Base-by-base conservation (phyloP, 371 early-diverging fungal species). In the Choanephora cucurbitarum region DNA sequence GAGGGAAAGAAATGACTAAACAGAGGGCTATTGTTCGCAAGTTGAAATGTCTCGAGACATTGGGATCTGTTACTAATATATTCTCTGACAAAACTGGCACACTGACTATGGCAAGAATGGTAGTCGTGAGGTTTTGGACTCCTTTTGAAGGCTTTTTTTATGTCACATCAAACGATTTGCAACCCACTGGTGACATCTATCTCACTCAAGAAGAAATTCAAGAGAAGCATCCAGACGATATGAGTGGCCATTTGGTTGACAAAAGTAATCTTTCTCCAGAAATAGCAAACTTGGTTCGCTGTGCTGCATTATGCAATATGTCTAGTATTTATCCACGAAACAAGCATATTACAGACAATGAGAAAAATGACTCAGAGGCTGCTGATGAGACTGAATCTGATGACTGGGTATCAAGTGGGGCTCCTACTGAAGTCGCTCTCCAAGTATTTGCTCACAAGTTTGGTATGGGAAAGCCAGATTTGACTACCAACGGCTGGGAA, bases 31-130 rank as follows among this genome's bases (percentile, higher is more conserved):
- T 70, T 58, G 93, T 96, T 17, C 83, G 94, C 40, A 93, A 91
- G 51, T 70, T 96, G n/a, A 90, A 92, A 5, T 87, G 91, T 5
- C 89, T 97, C 6, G 96, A 96, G 70, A 93, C 94, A 0, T 77
- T 97, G n/a, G 96, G 96, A 6, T 86, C 89, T 8, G 90, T 96
- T 14, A 91, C 93, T n/a, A 87, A 87, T 34, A 92, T 97, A 60
- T 95, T 94, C 67, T 91, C 91, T 1, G 96, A 96, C 67, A 97
- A 72, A 43, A 70, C 73, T 11, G 83, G 84, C 44, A 84, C 84
- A 8, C 58, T 84, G 45, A 84, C 84, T 1, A 75, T 81, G 64
- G 78, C 86, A 15, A 88, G 85, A 60, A 90, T 90, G 90, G 87
- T 87, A 5, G 79, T 86, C 1, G 83, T 85, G 19, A 83, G 86